Percentiles rank a stretch among this genome's conserved stretches.
Conservation (phyloP, 371 early-diverging fungal species). For the Mortierella polycephala region DNA sequence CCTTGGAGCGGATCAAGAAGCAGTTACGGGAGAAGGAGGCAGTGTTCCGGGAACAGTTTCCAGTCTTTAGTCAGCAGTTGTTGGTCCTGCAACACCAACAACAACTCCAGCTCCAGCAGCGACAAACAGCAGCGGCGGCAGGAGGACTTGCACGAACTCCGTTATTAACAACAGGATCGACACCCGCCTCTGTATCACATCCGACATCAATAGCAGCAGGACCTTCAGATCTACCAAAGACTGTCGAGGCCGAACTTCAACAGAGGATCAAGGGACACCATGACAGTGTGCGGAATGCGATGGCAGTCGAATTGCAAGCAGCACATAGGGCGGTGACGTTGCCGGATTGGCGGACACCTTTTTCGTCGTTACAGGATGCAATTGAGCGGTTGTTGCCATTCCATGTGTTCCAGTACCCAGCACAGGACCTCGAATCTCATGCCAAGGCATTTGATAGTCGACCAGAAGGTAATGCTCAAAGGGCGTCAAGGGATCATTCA, state of each 20-base stretch:
- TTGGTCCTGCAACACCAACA: constrained; percentile 45
- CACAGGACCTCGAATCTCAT: constrained; percentile 67
- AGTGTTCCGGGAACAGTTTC: constrained; percentile 26
- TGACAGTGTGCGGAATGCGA: constrained; percentile 52
- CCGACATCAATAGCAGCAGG: too few relatives aligned
- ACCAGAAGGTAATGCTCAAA: constrained; percentile 19
- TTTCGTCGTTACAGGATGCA: constrained; percentile 68
- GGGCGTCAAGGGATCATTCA: neutral
- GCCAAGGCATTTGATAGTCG: constrained; percentile 57
- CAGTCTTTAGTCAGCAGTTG: constrained; percentile 33
- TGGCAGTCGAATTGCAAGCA: constrained; percentile 32
- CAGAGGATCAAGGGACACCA: constrained; percentile 36
- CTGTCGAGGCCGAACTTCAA: constrained; percentile 56
- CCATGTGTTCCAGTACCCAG: constrained; percentile 78
- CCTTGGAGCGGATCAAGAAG: constrained; percentile 18
- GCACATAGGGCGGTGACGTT: constrained; percentile 54
- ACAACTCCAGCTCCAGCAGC: constrained; percentile 43
- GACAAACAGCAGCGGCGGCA: neutral
- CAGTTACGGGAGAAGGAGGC: constrained; percentile 30
- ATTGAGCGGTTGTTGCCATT: constrained; percentile 75
- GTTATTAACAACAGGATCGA: neutral
- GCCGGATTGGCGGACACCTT: constrained; percentile 69
- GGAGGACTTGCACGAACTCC: neutral
- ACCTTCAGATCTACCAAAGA: constrained; percentile 5
- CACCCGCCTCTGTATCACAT: neutral